Evolutionary conservation across 306 rosid genomes (phyloP).

Genomic region (Oxytropis ochrocephala): DNA sequence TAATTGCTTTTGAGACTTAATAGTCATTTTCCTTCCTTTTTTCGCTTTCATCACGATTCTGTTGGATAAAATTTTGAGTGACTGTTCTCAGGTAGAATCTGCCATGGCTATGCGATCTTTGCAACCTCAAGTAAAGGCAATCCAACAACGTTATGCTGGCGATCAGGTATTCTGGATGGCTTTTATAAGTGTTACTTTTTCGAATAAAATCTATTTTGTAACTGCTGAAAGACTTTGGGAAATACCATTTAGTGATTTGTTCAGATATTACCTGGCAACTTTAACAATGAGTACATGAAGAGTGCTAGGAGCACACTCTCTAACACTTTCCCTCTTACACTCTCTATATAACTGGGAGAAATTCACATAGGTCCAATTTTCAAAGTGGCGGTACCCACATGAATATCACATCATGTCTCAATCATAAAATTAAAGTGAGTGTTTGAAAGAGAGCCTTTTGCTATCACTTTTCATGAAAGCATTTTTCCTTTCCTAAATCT

Average conservation of each 20-base stretch:
- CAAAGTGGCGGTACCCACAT: too few relatives aligned
- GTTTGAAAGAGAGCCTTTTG: too few relatives aligned
- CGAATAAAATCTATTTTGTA: not conserved
- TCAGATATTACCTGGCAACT: not conserved
- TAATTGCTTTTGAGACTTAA: not conserved
- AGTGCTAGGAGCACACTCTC: too few relatives aligned
- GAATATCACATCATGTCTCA: too few relatives aligned
- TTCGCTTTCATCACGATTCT: not conserved
- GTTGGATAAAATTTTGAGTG: constrained; percentile 3
- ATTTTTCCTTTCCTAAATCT: not conserved
- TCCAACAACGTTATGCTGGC: constrained; percentile 80
- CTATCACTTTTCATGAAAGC: not conserved
- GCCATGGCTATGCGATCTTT: constrained; percentile 82
- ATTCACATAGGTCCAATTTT: too few relatives aligned
- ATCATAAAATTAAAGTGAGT: too few relatives aligned
- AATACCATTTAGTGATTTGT: not conserved
- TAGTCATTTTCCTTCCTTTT: not conserved
- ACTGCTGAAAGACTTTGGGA: not conserved
- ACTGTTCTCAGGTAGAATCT: constrained; percentile 71
- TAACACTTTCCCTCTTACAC: too few relatives aligned
- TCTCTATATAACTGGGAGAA: too few relatives aligned
- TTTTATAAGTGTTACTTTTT: constrained; percentile 7
- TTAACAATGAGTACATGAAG: not conserved
- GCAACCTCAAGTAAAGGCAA: constrained; percentile 88
- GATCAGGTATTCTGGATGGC: constrained; percentile 60